phyloP scores from a whole-genome alignment of 2,329 filamentous ascomycete species.

The Fusarium nanum region DNA sequence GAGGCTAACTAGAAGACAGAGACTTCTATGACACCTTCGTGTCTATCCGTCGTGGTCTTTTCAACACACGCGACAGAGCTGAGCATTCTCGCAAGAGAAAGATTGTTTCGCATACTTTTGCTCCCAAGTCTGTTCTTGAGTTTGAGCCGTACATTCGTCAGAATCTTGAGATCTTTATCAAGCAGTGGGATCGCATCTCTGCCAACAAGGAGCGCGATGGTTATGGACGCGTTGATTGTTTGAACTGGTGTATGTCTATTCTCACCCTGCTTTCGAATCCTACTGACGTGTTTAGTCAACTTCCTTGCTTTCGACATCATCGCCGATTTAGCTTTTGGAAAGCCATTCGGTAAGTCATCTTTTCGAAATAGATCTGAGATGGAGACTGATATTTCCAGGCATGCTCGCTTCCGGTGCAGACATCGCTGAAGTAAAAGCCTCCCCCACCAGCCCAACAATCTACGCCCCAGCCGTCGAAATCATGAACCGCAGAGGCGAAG shows the following conservation, averaged over 20 bases:
- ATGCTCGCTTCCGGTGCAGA: conserved; percentile 84
- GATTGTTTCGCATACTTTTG: conserved; percentile 90
- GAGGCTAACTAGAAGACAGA: conserved; percentile 53
- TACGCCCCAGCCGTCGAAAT: conserved; percentile 89
- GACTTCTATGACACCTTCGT: conserved; percentile 95
- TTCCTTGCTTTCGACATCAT: conserved; percentile 67
- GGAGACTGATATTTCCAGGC: background rate
- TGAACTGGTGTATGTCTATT: conserved; percentile 71
- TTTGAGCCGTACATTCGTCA: conserved; percentile 90
- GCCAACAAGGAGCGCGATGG: conserved; percentile 67
- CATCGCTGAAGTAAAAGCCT: conserved; percentile 76
- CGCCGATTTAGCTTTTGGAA: conserved; percentile 62
- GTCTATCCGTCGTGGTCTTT: conserved; percentile 84
- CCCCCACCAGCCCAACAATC: conserved; percentile 69
- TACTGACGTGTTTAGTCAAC: conserved; percentile 47
- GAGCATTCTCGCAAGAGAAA: conserved; percentile 92
- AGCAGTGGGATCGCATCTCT: conserved; percentile 75
- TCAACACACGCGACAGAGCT: conserved; percentile 85
- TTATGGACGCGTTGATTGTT: conserved; percentile 73
- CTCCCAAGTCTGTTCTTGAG: conserved; percentile 80
- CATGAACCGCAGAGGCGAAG: conserved; percentile 87
- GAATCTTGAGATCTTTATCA: conserved; percentile 81
- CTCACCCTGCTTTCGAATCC: fast-evolving
- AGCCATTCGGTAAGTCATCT: conserved; percentile 55
- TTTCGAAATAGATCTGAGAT: fast-evolving